Conservation (phyloP, 805 yeast species). For the Yamadazyma phyllophila region DNA sequence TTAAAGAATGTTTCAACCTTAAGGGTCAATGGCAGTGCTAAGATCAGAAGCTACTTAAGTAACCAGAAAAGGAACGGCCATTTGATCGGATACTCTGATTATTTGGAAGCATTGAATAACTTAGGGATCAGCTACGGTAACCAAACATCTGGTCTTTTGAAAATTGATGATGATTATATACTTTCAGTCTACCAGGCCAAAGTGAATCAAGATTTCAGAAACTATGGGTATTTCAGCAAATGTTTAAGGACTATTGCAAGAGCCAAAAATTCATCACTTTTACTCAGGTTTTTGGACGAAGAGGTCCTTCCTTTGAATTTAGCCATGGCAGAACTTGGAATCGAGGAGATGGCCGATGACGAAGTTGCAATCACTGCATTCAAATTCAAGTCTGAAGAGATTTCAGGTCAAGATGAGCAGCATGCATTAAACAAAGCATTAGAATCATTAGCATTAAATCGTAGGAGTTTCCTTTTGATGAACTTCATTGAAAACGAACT, state of each 20-base stretch:
- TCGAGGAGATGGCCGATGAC: constrained; percentile 46
- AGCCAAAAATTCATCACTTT: constrained; percentile 20
- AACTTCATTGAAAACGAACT: constrained; percentile 49
- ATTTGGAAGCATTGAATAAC: constrained; percentile 27
- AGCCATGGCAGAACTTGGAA: constrained; percentile 35
- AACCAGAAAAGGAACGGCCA: constrained; percentile 25
- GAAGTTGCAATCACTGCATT: constrained; percentile 76
- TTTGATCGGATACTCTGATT: constrained; percentile 35
- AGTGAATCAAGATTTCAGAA: constrained; percentile 32
- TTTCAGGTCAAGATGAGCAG: constrained; percentile 28
- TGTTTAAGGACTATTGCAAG: constrained; percentile 26
- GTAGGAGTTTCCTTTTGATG: constrained; percentile 58
- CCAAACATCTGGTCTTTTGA: constrained; percentile 5
- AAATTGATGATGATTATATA: constrained; percentile 33
- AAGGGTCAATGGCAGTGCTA: constrained; percentile 14
- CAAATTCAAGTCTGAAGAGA: constrained; percentile 59
- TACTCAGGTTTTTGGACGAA: constrained; percentile 22
- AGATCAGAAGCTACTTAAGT: constrained; percentile 25
- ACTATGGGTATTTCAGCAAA: constrained; percentile 34
- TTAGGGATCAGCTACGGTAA: constrained; percentile 25
- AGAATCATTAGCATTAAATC: constrained; percentile 55
- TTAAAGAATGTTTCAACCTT: constrained; percentile 22
- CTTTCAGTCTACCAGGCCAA: constrained; percentile 33
- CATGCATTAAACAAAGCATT: constrained; percentile 51
- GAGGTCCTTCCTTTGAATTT: constrained; percentile 35